Conservation (phyloP, 2,329 filamentous ascomycete genomes). For the Hypomyces rosellus region DNA sequence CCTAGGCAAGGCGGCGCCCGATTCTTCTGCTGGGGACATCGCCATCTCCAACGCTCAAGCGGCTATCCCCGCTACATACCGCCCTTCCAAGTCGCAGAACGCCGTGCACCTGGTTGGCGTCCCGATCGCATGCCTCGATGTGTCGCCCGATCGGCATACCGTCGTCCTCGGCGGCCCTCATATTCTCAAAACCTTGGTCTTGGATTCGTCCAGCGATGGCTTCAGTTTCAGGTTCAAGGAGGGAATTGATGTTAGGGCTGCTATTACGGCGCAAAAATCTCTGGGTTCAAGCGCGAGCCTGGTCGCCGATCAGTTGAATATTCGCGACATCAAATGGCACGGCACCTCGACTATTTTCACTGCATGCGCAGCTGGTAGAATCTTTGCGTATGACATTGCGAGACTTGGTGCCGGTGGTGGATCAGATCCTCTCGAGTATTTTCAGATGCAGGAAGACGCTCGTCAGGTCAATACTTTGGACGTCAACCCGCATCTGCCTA, state of each 20-base stretch:
- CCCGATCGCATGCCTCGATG: conserved; percentile 53
- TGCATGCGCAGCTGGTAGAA: conserved; percentile 57
- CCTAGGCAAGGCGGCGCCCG: conserved; percentile 46
- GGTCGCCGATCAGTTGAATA: conserved; percentile 52
- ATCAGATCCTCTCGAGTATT: conserved; percentile 44
- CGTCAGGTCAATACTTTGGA: conserved; percentile 59
- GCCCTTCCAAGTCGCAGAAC: conserved; percentile 50
- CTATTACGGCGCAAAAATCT: conserved; percentile 45
- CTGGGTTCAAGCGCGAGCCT: conserved; percentile 35
- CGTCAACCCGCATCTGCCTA: conserved; percentile 53
- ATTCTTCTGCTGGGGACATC: conserved; percentile 39
- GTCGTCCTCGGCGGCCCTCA: conserved; percentile 54
- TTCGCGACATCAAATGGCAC: conserved; percentile 57
- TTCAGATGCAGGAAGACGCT: conserved; percentile 55
- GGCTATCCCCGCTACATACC: conserved; percentile 33
- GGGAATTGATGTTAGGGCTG: conserved; percentile 50
- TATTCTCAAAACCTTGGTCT: conserved; percentile 53
- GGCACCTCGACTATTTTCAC: conserved; percentile 52
- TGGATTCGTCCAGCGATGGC: conserved; percentile 38
- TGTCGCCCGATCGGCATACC: conserved; percentile 48
- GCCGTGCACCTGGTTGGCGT: conserved; percentile 44
- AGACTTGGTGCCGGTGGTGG: conserved; percentile 40
- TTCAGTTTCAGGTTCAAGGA: conserved; percentile 43
- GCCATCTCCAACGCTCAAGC: conserved; percentile 40
- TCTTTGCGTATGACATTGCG: conserved; percentile 57